Percentiles rank a stretch among this genome's conserved stretches.
These are phyloP conservation scores for Cercospora sp. DNA, from an alignment of 2,329 filamentous ascomycete genomes.

Conservation along the genomic window DNA sequence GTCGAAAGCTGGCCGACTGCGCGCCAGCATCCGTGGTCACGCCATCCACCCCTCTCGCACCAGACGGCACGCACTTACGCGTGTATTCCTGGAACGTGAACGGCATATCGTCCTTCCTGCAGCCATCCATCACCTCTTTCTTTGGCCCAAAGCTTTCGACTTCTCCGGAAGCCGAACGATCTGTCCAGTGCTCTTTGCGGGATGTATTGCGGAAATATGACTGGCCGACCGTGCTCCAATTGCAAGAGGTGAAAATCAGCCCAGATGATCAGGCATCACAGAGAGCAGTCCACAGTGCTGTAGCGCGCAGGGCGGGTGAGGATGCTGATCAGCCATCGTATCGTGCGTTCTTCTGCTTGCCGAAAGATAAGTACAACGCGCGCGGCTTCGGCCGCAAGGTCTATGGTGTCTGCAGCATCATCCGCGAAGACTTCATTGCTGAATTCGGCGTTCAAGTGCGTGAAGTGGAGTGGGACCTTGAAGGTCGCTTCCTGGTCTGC, in stretches of 20 bases:
- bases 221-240: slow-evolving; percentile 48
- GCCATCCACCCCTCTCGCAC: neutral
- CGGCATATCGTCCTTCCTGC: slow-evolving; percentile 48
- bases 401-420: slow-evolving; percentile 54
- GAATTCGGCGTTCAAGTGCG: slow-evolving; percentile 37
- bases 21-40: slow-evolving; percentile 13
- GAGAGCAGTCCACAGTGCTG: slow-evolving; percentile 42
- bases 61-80: slow-evolving; percentile 27
- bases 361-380: slow-evolving; percentile 53
- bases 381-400: slow-evolving; percentile 52
- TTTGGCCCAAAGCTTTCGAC: slow-evolving; percentile 28
- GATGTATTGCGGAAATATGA: slow-evolving; percentile 47
- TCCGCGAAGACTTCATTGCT: slow-evolving; percentile 47
- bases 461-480: slow-evolving; percentile 52
- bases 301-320: slow-evolving; percentile 31
- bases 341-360: slow-evolving; percentile 49
- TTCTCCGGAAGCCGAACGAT: neutral
- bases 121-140: slow-evolving; percentile 44
- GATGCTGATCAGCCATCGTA: slow-evolving; percentile 42
- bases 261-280: slow-evolving; percentile 43
- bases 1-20: slow-evolving; percentile 7
- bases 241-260: slow-evolving; percentile 55
- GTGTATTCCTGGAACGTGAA: slow-evolving; percentile 54
- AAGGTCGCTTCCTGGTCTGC: slow-evolving; percentile 52
- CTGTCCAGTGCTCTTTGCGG: slow-evolving; percentile 34